Base-by-base conservation (phyloP, 495 filamentous ascomycete species). In the Penicillium tannophilum region DNA sequence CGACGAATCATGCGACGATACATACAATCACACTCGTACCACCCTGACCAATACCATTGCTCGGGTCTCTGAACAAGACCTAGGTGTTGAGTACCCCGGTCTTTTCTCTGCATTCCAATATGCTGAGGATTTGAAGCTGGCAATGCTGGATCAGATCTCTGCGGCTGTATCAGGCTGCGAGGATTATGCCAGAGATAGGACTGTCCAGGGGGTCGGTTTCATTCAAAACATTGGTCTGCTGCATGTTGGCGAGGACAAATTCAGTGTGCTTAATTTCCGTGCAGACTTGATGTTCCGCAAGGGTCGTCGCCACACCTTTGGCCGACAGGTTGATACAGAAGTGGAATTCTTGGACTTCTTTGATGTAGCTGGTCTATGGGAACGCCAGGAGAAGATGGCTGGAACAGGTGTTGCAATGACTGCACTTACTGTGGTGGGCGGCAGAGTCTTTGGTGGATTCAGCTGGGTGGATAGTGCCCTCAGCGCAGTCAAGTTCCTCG, bases 361-460 rank as follows among this genome's bases (percentile, higher is more conserved):
- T 69, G 95, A 98, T 70, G 77, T 92, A 65, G 78, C 82, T 33
- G 87, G 84, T 11, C 77, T 97, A 10, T 86, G 94, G 79, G 91
- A 98, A 64, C 81, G 85, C 48, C 92, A 98, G 69, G 95, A 98
- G 78, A 97, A 98, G 77, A 76, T 94, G 42, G 92, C 91, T 14
- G 91, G 92, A 39, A 92, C 92, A 28, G 86, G 94, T 59, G 90
- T 98, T 87, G 93, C 95, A 41, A 80, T 98, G 73, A 98, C 94
- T 2, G 86, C 93, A 30, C 90, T 88, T n/a, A 91, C 91, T 56
- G 88, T 94, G 19, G 79, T 97, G 10, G 91, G 93, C 50, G 84
- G 87, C 12, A 83, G 92, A 39, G 78, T 93, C 58, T 77, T 98
- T 45, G 90, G 93, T 60, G 87, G 92, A 50, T 83, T 90, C 66